Base-by-base conservation (phyloP, 2,329 filamentous ascomycete genomes). In the Fusarium phyllophilum region DNA sequence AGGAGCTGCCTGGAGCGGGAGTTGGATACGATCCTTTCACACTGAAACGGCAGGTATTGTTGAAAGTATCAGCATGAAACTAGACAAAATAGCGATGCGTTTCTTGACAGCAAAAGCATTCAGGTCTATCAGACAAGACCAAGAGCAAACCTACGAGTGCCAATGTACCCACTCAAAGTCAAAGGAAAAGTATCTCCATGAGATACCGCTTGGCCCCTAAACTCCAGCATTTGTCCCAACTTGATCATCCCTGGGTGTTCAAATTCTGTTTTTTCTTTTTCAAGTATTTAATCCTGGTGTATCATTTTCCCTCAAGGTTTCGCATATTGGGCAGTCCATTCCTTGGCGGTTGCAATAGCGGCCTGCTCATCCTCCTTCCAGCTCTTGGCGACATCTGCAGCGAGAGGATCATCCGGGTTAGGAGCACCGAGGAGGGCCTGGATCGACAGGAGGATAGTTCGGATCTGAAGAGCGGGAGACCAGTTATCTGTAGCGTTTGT, bases 371-470 rank as follows among this genome's bases (percentile, higher is more conserved):
- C 92, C 80, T 98, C 95, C 86, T 98, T 98, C 96, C 96, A 99
- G 81, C 93, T 92, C 86, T 98, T 97, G 41, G 96, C 96, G 46
- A 99, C 96, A 75, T 99, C 96, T 81, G 97, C 97, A 56, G 96
- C 97, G 46, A 99, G 90, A n/a, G 96, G 97, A 81, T 99, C 96
- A 80, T 99, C 96, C 36, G 97, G 96, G 84, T 99, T 99, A 20
- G 96, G 96, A 11, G 96, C 96, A 49, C 96, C 96, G 20, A 99
- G 91, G 31, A 99, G 89, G 57, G 96, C 96, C 84, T 99, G 97
- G 82, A 99, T 99, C 15, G 96, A 98, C 62, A 99, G 91, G n/a
- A 99, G 90, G 76, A 99, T 99, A 12, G 96, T 99, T 74, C 96
- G 92, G 81, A 99, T 99, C 84, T 99, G 96, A 38, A 99, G 90